phyloP scores from a whole-genome alignment of 2,329 filamentous ascomycete genomes.

The Ceratocystis alfenasii region DNA sequence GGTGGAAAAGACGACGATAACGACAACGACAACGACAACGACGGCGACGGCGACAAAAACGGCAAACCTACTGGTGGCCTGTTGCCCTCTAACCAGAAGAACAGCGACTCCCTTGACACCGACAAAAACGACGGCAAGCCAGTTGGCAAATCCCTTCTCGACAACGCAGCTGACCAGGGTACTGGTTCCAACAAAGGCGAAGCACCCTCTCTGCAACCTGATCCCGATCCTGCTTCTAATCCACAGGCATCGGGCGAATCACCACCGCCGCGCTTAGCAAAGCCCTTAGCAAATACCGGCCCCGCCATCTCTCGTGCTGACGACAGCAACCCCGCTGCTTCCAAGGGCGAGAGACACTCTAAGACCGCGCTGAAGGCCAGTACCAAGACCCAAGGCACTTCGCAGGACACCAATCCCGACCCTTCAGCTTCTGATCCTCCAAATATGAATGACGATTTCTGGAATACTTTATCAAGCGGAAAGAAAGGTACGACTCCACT shows the following conservation, averaged over 20 bases:
- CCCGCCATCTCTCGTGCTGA: neutral
- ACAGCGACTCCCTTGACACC: slow-evolving; percentile 5
- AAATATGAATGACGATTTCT: slow-evolving; percentile 17
- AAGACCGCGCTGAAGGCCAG: slow-evolving; percentile 2
- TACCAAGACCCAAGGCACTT: neutral
- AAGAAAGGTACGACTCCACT: slow-evolving; percentile 11
- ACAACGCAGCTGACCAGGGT: neutral
- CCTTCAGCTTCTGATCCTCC: slow-evolving; percentile 9
- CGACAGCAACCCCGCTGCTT: neutral
- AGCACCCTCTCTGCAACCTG: slow-evolving; percentile 5
- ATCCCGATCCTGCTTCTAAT: slow-evolving; percentile 7
- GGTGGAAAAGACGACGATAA: slow-evolving; percentile 20
- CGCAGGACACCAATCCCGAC: slow-evolving; percentile 1
- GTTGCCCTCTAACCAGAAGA: neutral
- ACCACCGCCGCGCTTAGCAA: neutral
- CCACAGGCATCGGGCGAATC: neutral
- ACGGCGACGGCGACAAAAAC: slow-evolving; percentile 11
- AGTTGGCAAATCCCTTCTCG: neutral
- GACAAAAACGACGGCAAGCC: neutral
- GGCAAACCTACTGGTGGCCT: neutral
- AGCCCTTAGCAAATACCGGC: neutral
- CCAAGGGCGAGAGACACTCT: neutral
- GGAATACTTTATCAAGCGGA: slow-evolving; percentile 14
- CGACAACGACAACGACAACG: slow-evolving; percentile 15
- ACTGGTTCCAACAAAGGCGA: neutral